These are phyloP conservation scores for Diplodia sapinea DNA, from an alignment of 2,329 filamentous ascomycete species.

Conservation along the genomic window DNA sequence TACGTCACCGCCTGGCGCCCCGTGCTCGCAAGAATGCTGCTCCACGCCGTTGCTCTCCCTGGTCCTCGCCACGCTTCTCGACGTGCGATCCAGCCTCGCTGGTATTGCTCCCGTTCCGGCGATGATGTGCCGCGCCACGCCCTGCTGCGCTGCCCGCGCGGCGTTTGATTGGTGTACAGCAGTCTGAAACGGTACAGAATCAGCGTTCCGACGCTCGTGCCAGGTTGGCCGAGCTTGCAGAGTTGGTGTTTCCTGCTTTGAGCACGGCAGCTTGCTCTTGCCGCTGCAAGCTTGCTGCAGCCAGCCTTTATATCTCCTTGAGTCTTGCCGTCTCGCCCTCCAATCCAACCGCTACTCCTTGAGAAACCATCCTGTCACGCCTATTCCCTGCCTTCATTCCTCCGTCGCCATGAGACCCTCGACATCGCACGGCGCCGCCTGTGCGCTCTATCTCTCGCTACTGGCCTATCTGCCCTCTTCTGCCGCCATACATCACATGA, in stretches of 20 bases:
- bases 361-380: constrained; percentile 7
- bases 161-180: constrained; percentile 7
- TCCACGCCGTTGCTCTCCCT: neutral
- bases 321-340: constrained; percentile 1
- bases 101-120: constrained; percentile 2
- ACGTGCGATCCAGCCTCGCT: constrained; percentile 1
- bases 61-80: neutral
- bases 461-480: constrained; percentile 14
- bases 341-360: constrained; percentile 9
- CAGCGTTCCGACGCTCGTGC: neutral
- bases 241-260: constrained; percentile 28
- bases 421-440: constrained; percentile 1
- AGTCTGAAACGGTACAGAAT: constrained; percentile 3
- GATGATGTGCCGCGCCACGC: constrained; percentile 8
- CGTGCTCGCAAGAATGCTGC: neutral
- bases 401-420: constrained; percentile 8
- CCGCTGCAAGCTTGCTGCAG: constrained; percentile 13
- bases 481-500: constrained; percentile 41
- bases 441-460: constrained; percentile 12
- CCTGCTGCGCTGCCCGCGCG: neutral
- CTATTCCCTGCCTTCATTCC: constrained; percentile 8
- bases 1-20: constrained; percentile 26
- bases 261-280: constrained; percentile 11
- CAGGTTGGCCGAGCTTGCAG: neutral
- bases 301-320: constrained; percentile 20